These are phyloP conservation scores for Pneumocystis oryctolagi DNA, from an alignment of 1,139 yeast species.

Conservation along the genomic window DNA sequence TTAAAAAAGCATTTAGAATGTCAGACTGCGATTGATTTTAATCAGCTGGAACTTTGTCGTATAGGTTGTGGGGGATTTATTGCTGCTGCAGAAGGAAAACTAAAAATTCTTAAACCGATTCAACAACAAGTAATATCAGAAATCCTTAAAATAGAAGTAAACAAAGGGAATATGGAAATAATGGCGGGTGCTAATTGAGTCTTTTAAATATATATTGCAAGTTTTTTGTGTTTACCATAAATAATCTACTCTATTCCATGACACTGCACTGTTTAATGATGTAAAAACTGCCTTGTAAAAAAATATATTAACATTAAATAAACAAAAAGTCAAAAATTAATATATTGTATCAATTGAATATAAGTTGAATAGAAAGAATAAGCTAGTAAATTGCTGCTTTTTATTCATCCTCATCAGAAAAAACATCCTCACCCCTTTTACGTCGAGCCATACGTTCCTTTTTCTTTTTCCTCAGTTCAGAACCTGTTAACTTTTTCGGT, in stretches of 20 bases:
- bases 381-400: not conserved
- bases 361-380: not conserved
- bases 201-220: not conserved
- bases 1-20: not conserved
- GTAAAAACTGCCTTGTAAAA: not conserved
- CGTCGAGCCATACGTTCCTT: constrained; percentile 99
- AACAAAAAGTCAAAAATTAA: not conserved
- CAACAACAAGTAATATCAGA: not conserved
- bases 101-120: not conserved
- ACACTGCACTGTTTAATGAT: no score
- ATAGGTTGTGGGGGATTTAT: constrained; percentile 1
- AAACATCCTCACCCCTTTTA: constrained; percentile 99
- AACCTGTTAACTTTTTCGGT: constrained; percentile 95
- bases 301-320: not conserved
- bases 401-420: constrained; percentile 50
- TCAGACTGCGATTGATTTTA: constrained; percentile 1
- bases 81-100: not conserved
- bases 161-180: not conserved
- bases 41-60: not conserved
- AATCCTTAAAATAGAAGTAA: not conserved
- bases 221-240: no score
- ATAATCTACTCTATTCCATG: no score
- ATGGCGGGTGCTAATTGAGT: not conserved
- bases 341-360: not conserved
- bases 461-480: constrained; percentile 99